A percentile compares a stretch with the other conserved stretches of the same genome.
phyloP scores from a whole-genome alignment of 257 asterid species.

The Mitragyna speciosa region DNA sequence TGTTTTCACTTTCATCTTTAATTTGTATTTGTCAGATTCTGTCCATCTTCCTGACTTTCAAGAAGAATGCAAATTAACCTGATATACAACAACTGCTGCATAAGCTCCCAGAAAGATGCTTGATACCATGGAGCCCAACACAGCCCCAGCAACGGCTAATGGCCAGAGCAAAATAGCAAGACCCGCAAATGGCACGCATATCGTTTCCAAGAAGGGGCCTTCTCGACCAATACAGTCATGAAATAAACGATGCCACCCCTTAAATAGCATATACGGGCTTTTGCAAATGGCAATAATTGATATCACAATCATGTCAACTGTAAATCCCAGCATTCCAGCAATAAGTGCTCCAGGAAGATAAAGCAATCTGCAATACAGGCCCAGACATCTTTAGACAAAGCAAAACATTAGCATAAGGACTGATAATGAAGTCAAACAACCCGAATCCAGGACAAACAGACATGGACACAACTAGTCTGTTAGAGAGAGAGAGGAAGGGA shows the following conservation, averaged over 20 bases:
- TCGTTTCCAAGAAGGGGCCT: conserved; percentile 94
- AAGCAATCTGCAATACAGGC: conserved; percentile 51
- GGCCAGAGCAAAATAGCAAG: conserved; percentile 97
- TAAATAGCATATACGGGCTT: conserved; percentile 81
- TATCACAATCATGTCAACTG: conserved; percentile 63
- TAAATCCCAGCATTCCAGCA: conserved; percentile 61
- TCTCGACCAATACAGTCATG: conserved; percentile 96
- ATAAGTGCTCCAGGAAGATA: conserved; percentile 65
- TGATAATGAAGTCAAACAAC: background rate
- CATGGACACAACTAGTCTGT: no score
- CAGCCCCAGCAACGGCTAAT: conserved; percentile 82
- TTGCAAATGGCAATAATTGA: conserved; percentile 60
- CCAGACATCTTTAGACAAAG: background rate
- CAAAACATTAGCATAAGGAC: conserved; percentile 11
- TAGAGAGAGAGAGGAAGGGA: no score
- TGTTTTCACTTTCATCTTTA: background rate
- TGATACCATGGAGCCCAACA: conserved; percentile 69
- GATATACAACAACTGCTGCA: conserved; percentile 84
- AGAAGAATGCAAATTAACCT: conserved; percentile 48
- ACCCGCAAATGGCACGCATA: conserved; percentile 95
- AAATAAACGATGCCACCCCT: conserved; percentile 91
- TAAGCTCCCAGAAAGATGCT: conserved; percentile 83
- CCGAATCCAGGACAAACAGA: background rate
- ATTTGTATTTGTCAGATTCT: background rate
- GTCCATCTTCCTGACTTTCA: background rate